Conservation (phyloP, 129 eudicot genomes). For the carrot (Daucus carota) region DH1_v3.0 NC_030388.2:21205001-21205500, state of each 20-base stretch:
- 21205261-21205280: background rate
- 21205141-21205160: slow-evolving; percentile 77
- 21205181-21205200: slow-evolving; percentile 77
- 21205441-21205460: background rate
- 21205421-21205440: too few species aligned
- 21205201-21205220: too few species aligned
- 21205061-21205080: slow-evolving; percentile 59
- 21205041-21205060: slow-evolving; percentile 72
- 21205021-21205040: slow-evolving; percentile 39
- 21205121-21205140: slow-evolving; percentile 68
- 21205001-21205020: slow-evolving; percentile 80
- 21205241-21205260: too few species aligned
- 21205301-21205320: slow-evolving; percentile 75
- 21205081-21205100: slow-evolving; percentile 85
- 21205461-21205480: too few species aligned
- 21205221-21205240: background rate
- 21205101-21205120: slow-evolving; percentile 77
- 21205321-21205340: slow-evolving; percentile 80
- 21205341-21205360: slow-evolving; percentile 73
- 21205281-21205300: background rate
- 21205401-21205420: slow-evolving; percentile 72
- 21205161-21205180: slow-evolving; percentile 90
- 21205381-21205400: slow-evolving; percentile 85
- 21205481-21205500: background rate
- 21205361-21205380: slow-evolving; percentile 84